A percentile compares a stretch with the other conserved stretches of the same genome.
Conservation (phyloP, 139 green algal genomes). For the Parachlorella kessleri region DNA sequence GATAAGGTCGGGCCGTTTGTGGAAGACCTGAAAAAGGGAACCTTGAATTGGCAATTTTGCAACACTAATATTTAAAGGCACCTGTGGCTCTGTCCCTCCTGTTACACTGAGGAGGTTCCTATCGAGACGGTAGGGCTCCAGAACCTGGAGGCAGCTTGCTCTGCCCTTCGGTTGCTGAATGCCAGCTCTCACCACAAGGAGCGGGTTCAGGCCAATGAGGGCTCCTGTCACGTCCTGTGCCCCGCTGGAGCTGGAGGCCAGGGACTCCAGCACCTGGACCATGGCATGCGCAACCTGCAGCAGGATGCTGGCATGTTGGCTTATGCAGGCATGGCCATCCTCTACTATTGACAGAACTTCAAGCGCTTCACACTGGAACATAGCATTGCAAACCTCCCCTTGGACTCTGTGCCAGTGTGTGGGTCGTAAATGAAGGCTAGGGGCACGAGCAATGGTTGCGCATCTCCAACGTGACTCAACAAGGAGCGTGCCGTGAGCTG, state of each 20-base stretch:
- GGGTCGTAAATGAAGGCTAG: no score
- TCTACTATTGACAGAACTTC: neutral
- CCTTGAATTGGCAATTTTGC: neutral
- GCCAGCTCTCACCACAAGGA: neutral
- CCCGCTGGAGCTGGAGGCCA: neutral
- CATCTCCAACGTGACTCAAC: neutral
- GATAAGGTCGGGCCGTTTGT: no score
- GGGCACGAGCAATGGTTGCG: neutral
- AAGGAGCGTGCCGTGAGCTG: neutral
- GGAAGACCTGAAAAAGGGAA: no score
- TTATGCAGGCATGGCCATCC: neutral
- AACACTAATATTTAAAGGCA: neutral
- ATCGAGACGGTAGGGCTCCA: no score
- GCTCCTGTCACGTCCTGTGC: neutral
- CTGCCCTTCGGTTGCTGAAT: neutral
- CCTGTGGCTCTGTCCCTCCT: neutral
- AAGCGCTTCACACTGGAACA: neutral
- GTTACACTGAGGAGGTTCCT: no score
- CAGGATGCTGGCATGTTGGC: neutral
- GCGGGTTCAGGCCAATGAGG: slow-evolving; percentile 4
- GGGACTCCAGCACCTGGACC: slow-evolving; percentile 6
- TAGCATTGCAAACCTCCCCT: neutral
- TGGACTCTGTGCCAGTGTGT: no score
- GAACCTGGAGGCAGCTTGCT: no score
- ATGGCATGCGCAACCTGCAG: slow-evolving; percentile 15